A percentile compares a stretch with the other conserved stretches of the same genome.
These are phyloP conservation scores for Mycosphaerella arachidis DNA, from an alignment of 2,329 filamentous ascomycete species.

Conservation along the genomic window DNA sequence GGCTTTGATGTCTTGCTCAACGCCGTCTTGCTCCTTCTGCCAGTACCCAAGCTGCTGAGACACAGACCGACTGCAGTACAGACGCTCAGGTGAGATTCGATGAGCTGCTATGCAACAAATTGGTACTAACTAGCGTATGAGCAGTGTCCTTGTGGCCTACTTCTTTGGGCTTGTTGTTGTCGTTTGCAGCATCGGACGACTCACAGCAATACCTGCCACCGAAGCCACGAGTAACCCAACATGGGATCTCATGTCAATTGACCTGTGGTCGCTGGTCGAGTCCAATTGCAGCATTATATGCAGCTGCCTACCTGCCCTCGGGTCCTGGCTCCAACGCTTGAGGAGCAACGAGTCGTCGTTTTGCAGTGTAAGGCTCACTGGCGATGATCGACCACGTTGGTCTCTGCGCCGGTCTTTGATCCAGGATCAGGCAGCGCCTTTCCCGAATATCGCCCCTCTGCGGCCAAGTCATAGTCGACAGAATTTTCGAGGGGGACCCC, in stretches of 20 bases:
- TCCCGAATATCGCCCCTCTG: not conserved
- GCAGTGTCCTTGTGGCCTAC: not conserved
- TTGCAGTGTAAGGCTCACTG: not conserved
- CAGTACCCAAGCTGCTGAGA: not conserved
- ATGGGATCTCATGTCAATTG: not conserved
- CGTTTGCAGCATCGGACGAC: not conserved
- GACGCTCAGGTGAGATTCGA: not conserved
- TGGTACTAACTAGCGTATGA: not conserved
- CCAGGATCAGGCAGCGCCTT: not conserved
- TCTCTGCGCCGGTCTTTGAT: not conserved
- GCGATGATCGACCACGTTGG: not conserved
- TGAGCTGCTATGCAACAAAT: not conserved
- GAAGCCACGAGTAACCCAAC: not conserved
- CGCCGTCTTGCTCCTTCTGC: not conserved
- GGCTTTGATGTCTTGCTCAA: not conserved
- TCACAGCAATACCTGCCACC: not conserved
- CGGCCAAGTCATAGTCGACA: not conserved
- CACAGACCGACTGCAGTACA: not conserved
- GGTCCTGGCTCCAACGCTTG: not conserved
- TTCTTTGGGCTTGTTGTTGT: not conserved
- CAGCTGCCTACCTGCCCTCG: not conserved
- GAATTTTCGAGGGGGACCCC: too few species aligned
- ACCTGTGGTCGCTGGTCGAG: not conserved
- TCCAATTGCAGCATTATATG: not conserved
- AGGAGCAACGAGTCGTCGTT: not conserved